Conservation (phyloP, 2,329 filamentous ascomycete species). For the Hymenoscyphus repandus region DNA sequence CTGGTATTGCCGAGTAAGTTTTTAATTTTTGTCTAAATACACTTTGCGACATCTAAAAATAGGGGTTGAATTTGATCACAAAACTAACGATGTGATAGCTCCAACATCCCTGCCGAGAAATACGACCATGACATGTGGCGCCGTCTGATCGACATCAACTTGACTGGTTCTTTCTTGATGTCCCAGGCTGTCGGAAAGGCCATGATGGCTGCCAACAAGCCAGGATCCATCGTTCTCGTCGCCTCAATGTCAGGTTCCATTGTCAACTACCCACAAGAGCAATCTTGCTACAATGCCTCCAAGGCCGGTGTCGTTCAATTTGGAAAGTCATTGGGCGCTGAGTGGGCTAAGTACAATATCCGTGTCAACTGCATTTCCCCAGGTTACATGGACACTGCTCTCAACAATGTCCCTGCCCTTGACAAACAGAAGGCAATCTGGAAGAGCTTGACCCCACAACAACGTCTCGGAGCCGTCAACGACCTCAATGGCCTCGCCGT, state of each 20-base stretch:
- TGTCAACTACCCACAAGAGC: conserved; percentile 82
- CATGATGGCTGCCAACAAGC: conserved; percentile 68
- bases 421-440: conserved; percentile 81
- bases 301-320: conserved; percentile 77
- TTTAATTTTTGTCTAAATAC: neutral
- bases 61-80: neutral
- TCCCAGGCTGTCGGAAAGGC: conserved; percentile 64
- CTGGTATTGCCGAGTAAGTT: conserved; percentile 67
- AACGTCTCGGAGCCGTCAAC: conserved; percentile 65
- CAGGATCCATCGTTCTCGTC: conserved; percentile 69
- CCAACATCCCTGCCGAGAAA: conserved; percentile 75
- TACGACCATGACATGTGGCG: conserved; percentile 75
- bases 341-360: conserved; percentile 78
- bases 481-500: conserved; percentile 75
- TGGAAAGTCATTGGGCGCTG: conserved; percentile 73
- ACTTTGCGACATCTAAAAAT: neutral
- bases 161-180: conserved; percentile 74
- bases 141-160: conserved; percentile 75
- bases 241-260: conserved; percentile 79
- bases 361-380: conserved; percentile 81
- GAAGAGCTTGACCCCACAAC: conserved; percentile 68
- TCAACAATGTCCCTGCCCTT: conserved; percentile 72
- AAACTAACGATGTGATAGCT: conserved; percentile 36
- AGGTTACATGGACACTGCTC: conserved; percentile 77
- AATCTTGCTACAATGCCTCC: conserved; percentile 77